Evolutionary conservation across 2,329 filamentous ascomycete species (phyloP), one percentile per base, ranked within the genome.

Genomic region (Penicillium sp.): DNA sequence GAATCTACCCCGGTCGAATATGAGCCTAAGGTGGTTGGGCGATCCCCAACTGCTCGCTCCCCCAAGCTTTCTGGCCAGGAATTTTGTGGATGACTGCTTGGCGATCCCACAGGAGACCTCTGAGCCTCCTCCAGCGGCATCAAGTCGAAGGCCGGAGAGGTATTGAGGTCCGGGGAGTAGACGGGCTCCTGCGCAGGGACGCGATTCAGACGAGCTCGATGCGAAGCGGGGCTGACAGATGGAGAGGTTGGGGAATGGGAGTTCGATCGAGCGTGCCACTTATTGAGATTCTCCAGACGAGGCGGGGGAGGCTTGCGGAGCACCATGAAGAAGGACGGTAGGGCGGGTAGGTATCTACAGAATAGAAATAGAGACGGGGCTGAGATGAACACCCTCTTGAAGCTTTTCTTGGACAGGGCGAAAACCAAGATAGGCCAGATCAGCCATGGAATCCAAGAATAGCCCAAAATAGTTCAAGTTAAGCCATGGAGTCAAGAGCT

Each of bases 91-190:
- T 65, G 55, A 23, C 50, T 58, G 29, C 58, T 50, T 28, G 64
- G 56, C 8, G 58, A 60, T 39, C 59, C 62, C 39, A 63, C 56
- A 23, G 66, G 66, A 9, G 66, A 68, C 46, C 56, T 61, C 42
- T 68, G 66, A 4, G 67, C 66, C 43, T 69, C 58, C 42, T 69
- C 64, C 6, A 69, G 49, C 13, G 66, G 59, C 65, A 67, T 69
- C 24, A 68, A 53, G 44, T 67, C 64, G 38, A 69, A 69, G 1
- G 65, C 65, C 6, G 66, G 65, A 0, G 66, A 68, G 1, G 64
- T 69, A 40, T 67, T 62, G 38, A 69, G 58, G 47, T 69, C 65
- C 4, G 67, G 66, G 6, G 65, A 69, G 44, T 65, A 69, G 20
- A 68, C 53, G 4, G 65, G 63, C 27, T 66, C 63, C 41, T 60